These are phyloP conservation scores for Thermochaetoides thermophila DNA, from an alignment of 495 filamentous ascomycete species.

Conservation along the genomic window DNA sequence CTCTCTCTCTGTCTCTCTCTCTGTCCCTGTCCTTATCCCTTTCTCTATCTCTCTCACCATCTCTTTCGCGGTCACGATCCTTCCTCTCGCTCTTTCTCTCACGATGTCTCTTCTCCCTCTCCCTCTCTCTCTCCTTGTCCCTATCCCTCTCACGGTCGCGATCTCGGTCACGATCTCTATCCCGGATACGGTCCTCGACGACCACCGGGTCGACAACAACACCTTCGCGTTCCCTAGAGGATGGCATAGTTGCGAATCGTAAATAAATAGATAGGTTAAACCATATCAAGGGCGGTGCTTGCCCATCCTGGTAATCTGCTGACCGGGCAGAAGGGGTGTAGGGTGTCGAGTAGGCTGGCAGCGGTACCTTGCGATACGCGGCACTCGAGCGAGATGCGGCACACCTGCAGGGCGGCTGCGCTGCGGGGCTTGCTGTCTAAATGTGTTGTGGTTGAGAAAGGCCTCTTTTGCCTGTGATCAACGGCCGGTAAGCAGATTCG, in stretches of 20 bases:
- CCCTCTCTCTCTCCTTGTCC: constrained; percentile 16
- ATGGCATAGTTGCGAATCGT: constrained; percentile 32
- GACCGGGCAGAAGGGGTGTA: no score
- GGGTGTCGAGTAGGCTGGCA: no score
- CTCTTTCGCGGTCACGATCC: constrained; percentile 14
- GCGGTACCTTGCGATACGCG: no score
- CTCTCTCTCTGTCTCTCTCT: constrained; percentile 17
- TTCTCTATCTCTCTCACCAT: constrained; percentile 16
- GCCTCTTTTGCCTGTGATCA: no score
- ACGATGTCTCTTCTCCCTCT: constrained; percentile 13
- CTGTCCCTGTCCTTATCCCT: constrained; percentile 16
- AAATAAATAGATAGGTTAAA: no score
- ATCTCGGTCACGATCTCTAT: constrained; percentile 17
- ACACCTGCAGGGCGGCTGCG: no score
- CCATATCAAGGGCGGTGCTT: constrained; percentile 24
- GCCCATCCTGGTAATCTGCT: no score
- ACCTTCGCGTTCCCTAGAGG: constrained; percentile 28
- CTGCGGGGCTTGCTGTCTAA: no score
- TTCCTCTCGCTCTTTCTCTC: constrained; percentile 12
- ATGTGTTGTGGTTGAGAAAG: no score
- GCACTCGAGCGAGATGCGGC: no score
- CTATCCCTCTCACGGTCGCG: constrained; percentile 15
- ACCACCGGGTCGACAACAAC: constrained; percentile 23
- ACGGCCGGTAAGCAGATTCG: no score
- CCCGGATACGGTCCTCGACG: no score